Base-by-base conservation (phyloP, 805 yeast species). In the Teunomyces gatunensis region DNA sequence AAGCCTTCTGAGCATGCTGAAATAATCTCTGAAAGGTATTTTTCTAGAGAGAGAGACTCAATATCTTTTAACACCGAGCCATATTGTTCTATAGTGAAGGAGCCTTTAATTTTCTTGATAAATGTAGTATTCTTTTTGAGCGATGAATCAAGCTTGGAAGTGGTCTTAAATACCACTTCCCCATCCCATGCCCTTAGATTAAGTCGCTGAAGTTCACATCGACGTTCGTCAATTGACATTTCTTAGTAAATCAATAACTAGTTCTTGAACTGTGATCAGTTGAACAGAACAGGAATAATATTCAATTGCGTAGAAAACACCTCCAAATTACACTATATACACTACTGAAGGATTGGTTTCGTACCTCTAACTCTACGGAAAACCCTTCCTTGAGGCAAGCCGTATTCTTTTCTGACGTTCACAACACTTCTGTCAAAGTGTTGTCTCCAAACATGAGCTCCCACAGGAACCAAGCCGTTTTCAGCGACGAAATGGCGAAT, bases 361-460 rank as follows among this genome's bases (percentile, higher is more conserved):
- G 60, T 53, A 34, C 67, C 66, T 48, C 85, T 79, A n/a, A 75
- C 82, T 60, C 81, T 78, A 51, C 81, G 80, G 73, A 80, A 92
- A 5, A 92, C 88, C 54, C 82, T 76, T 44, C 97, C 97, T 50
- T 71, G 64, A 15, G 83, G 85, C 51, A 92, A 74, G 3, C 89
- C 92, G 62, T 86, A 88, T 61, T 77, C 66, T 53, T 75, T 79
- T 66, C 98, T 83, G 23, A 91, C 84, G 3, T 62, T 64, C 27
- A 76, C 77, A 39, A 88, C 86, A 56, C 84, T 80, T 57, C 87
- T 71, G 67, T 94, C 98, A 82, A 85, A 92, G 36, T 68, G 73
- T 55, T 85, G 82, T 76, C 98, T 83, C 92, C 96, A 92, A 40
- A 89, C 76, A 64, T 89, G 96, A 1, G 96, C 97, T 23, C 98